Evolutionary conservation across 2,329 filamentous ascomycete species (phyloP).

Genomic region (Pseudogymnoascus pannorum): DNA sequence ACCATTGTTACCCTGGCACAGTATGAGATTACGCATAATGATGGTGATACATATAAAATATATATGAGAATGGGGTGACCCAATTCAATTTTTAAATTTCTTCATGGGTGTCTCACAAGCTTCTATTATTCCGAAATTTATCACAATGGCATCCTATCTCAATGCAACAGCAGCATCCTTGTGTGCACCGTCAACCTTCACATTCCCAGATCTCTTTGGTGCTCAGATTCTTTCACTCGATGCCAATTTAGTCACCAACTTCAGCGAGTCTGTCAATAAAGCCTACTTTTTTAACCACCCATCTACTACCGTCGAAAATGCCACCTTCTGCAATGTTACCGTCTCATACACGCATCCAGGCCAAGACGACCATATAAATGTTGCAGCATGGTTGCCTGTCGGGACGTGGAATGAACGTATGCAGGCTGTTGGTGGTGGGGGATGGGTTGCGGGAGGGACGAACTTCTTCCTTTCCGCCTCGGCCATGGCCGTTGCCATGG

Average conservation of each 20-base stretch:
- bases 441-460: conserved; percentile 23
- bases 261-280: neutral
- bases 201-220: neutral
- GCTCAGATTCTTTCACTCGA: neutral
- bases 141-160: neutral
- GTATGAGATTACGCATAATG: neutral
- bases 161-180: neutral
- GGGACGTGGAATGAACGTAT: conserved; percentile 27
- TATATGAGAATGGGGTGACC: neutral
- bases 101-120: neutral
- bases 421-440: conserved; percentile 28
- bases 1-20: neutral
- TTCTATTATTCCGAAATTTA: neutral
- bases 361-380: conserved; percentile 19
- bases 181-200: neutral
- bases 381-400: conserved; percentile 24
- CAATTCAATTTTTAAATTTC: neutral
- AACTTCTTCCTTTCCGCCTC: conserved; percentile 15
- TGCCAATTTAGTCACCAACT: neutral
- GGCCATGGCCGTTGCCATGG: conserved; percentile 18
- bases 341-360: conserved; percentile 25
- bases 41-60: neutral
- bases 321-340: conserved; percentile 26
- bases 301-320: conserved; percentile 4
- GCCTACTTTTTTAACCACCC: neutral